A percentile compares a stretch with the other conserved stretches of the same genome.
Evolutionary conservation across 441 rosid species (phyloP).

Genomic region (Croton setiger): DNA sequence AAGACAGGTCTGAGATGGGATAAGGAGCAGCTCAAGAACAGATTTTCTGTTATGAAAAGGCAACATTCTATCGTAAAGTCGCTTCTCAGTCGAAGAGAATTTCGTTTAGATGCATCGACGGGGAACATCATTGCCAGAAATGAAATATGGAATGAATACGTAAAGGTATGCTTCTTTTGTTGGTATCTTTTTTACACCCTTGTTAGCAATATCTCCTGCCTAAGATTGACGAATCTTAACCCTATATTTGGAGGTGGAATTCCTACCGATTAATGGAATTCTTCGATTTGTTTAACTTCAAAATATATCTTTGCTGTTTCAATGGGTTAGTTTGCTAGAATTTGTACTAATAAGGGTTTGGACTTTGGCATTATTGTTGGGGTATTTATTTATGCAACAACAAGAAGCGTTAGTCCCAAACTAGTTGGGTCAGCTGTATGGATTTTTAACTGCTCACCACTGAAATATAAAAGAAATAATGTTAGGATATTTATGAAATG

Average conservation of each 20-base stretch:
- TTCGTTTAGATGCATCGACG: conserved; percentile 39
- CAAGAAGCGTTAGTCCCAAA: too few species aligned
- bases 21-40: conserved; percentile 45
- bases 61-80: conserved; percentile 37
- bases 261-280: conserved; percentile 11
- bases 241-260: conserved; percentile 9
- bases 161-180: conserved; percentile 34
- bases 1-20: conserved; percentile 46
- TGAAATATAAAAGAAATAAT: too few species aligned
- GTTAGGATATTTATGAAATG: too few species aligned
- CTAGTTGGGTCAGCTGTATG: too few species aligned
- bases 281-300: not conserved
- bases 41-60: conserved; percentile 35
- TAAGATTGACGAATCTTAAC: conserved; percentile 3
- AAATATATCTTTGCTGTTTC: not conserved
- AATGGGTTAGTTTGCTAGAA: conserved; percentile 5
- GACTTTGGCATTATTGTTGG: too few species aligned
- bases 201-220: conserved; percentile 5
- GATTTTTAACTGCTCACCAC: too few species aligned
- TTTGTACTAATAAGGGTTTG: not conserved
- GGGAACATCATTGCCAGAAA: conserved; percentile 35
- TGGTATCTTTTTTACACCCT: not conserved
- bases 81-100: conserved; percentile 38
- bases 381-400: too few species aligned
- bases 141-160: conserved; percentile 42